Evolutionary conservation across 2,329 filamentous ascomycete species (phyloP), one percentile per base, ranked within the genome.

Genomic region (Raffaelea albimanens): DNA sequence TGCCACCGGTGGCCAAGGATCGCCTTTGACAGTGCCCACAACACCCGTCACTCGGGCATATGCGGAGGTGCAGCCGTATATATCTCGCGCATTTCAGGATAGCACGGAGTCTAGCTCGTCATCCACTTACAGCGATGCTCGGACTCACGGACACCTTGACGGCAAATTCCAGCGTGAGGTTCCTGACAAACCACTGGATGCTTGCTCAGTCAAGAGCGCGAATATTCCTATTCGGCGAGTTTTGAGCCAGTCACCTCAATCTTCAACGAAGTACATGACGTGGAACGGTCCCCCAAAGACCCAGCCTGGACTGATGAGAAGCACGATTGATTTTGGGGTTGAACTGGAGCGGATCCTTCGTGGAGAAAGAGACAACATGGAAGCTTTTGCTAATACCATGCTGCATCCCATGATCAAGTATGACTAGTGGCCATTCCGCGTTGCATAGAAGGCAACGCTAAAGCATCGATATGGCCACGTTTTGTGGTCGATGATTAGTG

Each of bases 281-380:
- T 59, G 56, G 57, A 54, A 44, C 21, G 56, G 57, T 2, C 44
- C 49, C 14, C 25, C 47, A 5, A 53, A 48, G 34, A 48, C 45
- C 11, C 46, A 52, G 33, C 48, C 45, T 0, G 47, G 49, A 2
- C 33, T 54, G 31, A 45, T 56, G 52, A 49, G 48, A 18, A 57
- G 53, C 36, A 55, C 54, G 1, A 42, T 50, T 4, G 55, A 58
- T 10, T 56, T 53, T 43, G 48, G 53, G 2, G 20, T 47, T 2
- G 51, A 55, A 18, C 43, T 58, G 10, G 55, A 58, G 16, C 45
- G 38, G 16, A 51, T 56, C 21, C 45, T 58, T 10, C 43, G 25
- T 7, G 39, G 47, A 16, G 53, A 51, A 19, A 51, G 45, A 39
- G 50, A 52, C 16, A 52, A 46, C 19, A 46, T 18, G 10, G 43